Evolutionary conservation across 345 rosid genomes (phyloP).

Genomic region (Murraya koenigii): DNA sequence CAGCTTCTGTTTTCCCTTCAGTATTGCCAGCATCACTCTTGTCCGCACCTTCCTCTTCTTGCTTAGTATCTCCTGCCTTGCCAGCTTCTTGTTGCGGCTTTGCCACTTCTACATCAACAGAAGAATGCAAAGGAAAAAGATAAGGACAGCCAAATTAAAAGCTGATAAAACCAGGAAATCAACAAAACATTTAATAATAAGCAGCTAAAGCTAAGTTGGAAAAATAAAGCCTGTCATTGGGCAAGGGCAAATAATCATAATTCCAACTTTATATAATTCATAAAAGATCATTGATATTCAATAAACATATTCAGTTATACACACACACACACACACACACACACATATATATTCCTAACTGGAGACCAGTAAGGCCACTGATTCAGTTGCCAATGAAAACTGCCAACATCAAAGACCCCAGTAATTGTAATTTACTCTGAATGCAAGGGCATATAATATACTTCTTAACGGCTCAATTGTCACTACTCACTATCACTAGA

Average conservation of each 20-base stretch:
- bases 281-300: not conserved
- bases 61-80: slow-evolving; percentile 9
- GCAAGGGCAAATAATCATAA: not conserved
- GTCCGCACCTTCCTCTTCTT: slow-evolving; percentile 9
- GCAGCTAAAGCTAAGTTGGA: not conserved
- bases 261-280: not conserved
- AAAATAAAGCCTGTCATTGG: not conserved
- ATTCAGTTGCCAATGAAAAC: not conserved
- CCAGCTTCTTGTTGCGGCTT: slow-evolving; percentile 19
- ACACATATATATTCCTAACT: not conserved
- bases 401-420: too few species aligned
- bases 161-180: not conserved
- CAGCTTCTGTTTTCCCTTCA: slow-evolving; percentile 17
- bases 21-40: slow-evolving; percentile 11
- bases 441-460: not conserved
- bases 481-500: not conserved
- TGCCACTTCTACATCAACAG: slow-evolving; percentile 16
- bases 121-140: not conserved
- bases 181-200: not conserved
- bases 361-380: not conserved
- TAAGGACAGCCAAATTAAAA: too few species aligned
- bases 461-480: not conserved
- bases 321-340: too few species aligned
- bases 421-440: not conserved
- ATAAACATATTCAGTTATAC: not conserved